Evolutionary conservation across 371 early-diverging fungal species (phyloP).

Genomic region (Apophysomyces trapeziformis): DNA sequence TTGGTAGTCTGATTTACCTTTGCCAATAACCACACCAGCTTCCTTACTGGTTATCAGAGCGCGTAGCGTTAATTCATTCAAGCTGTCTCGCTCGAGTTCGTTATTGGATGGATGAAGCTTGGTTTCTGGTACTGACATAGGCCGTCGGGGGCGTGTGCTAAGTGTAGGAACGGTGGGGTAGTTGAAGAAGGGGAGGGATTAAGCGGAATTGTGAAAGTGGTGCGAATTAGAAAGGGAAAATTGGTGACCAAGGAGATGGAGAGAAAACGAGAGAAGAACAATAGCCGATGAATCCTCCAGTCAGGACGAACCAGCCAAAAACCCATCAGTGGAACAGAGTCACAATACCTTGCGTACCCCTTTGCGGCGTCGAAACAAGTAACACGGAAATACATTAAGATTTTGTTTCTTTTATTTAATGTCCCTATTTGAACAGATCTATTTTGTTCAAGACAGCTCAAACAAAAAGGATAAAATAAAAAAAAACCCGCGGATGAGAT

Average conservation of each 20-base stretch:
- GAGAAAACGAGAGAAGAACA: conserved; percentile 2
- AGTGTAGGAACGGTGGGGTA: neutral
- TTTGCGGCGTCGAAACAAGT: no score
- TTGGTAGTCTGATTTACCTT: conserved; percentile 32
- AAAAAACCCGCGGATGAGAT: no score
- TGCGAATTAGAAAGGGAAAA: conserved; percentile 1
- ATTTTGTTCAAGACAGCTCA: no score
- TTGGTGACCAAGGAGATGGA: conserved; percentile 10
- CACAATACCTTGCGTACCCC: no score
- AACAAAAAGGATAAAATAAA: no score
- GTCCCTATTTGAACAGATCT: no score
- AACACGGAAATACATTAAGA: no score
- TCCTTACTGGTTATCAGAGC: conserved; percentile 90
- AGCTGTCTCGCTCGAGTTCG: neutral
- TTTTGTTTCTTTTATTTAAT: no score
- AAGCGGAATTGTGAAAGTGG: neutral
- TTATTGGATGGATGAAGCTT: neutral
- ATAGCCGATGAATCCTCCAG: neutral
- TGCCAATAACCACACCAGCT: conserved; percentile 94
- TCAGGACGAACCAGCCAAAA: conserved; percentile 4
- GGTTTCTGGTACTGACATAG: conserved; percentile 1
- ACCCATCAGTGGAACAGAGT: no score
- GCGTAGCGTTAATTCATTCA: conserved; percentile 68
- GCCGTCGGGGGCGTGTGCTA: neutral
- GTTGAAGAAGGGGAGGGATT: neutral